Percentiles rank a stretch among this genome's conserved stretches.
Evolutionary conservation across 345 rosid genomes (phyloP).

Genomic region (Rhodomyrtus tomentosa): DNA sequence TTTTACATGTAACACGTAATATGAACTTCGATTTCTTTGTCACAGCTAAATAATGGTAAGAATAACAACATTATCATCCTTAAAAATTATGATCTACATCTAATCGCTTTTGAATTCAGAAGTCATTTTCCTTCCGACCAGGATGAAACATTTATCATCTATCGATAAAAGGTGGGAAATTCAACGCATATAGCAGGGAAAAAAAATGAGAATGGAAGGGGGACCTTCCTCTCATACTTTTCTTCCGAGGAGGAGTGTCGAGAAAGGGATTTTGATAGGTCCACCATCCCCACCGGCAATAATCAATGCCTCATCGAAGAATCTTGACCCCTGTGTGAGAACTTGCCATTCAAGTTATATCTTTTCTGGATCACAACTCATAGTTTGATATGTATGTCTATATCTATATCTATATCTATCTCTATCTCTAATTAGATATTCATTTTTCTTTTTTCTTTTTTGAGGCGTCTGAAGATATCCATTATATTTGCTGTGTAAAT

Average conservation of each 20-base stretch:
- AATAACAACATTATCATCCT: background rate
- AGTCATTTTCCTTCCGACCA: background rate
- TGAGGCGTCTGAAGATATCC: no score
- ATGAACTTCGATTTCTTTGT: background rate
- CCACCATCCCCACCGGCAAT: background rate
- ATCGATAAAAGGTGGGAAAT: no score
- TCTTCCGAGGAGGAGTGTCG: background rate
- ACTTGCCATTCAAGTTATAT: background rate
- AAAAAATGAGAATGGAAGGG: background rate
- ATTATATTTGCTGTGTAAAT: background rate
- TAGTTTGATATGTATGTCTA: fast-evolving
- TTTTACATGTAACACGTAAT: background rate
- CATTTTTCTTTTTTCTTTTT: no score
- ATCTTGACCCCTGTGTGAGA: background rate
- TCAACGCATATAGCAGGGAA: no score
- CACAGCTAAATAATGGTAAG: background rate
- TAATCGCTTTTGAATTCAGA: background rate
- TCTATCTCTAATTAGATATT: no score
- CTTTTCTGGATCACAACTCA: background rate
- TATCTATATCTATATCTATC: background rate
- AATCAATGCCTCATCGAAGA: background rate
- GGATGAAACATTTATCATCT: background rate
- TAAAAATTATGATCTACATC: background rate
- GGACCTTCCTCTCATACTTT: background rate
- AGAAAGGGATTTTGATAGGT: background rate